Evolutionary conservation across 2,329 filamentous ascomycete genomes (phyloP).

Genomic region (Dactylellina sp.): DNA sequence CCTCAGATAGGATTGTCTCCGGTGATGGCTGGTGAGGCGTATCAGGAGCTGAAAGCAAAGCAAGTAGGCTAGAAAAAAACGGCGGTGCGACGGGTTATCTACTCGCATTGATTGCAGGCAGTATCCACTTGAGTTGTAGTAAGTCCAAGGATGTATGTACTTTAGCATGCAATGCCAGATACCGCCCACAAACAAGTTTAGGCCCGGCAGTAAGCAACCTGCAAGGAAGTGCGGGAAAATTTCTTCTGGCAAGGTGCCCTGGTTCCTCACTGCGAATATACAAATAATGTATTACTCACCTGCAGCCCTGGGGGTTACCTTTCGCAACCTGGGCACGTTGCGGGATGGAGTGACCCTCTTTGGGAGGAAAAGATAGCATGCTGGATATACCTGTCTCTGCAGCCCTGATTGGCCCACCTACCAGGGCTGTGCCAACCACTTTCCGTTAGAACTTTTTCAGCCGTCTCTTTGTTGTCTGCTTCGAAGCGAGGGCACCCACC

Average conservation of each 20-base stretch:
- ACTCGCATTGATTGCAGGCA: constrained; percentile 29
- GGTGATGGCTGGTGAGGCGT: constrained; percentile 56
- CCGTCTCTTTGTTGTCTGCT: constrained; percentile 46
- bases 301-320: constrained; percentile 54
- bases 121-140: constrained; percentile 38
- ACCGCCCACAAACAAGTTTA: constrained; percentile 37
- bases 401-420: constrained; percentile 49
- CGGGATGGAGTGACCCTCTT: constrained; percentile 51
- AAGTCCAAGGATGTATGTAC: constrained; percentile 44
- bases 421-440: constrained; percentile 55
- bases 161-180: constrained; percentile 48
- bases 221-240: constrained; percentile 56
- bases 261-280: constrained; percentile 47
- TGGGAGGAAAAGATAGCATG: constrained; percentile 32
- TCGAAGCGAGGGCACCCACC: constrained; percentile 48
- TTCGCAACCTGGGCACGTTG: constrained; percentile 46
- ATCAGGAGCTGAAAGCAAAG: constrained; percentile 35
- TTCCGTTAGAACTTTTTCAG: constrained; percentile 51
- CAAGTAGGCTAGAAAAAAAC: constrained; percentile 38
- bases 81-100: constrained; percentile 57
- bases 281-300: constrained; percentile 56
- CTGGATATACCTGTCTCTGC: constrained; percentile 48
- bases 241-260: constrained; percentile 51
- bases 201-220: constrained; percentile 52
- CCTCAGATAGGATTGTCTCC: constrained; percentile 56